A percentile compares a stretch with the other conserved stretches of the same genome.
phyloP scores from a whole-genome alignment of 371 early-diverging fungal genomes.

The Dentiscutata heterogama region DNA sequence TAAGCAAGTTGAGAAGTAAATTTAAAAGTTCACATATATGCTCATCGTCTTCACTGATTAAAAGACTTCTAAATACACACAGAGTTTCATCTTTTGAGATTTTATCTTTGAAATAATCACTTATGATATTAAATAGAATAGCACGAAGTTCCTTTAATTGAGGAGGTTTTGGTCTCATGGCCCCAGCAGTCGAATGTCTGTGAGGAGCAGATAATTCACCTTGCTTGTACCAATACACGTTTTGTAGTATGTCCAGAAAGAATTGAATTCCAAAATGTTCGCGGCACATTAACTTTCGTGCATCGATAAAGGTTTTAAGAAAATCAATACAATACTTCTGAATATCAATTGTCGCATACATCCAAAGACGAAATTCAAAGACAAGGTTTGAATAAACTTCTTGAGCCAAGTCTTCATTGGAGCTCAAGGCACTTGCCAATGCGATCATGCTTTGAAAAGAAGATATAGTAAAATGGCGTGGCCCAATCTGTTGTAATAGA shows the following conservation, averaged over 20 bases:
- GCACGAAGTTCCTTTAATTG: conserved; percentile 49
- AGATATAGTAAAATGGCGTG: conserved; percentile 52
- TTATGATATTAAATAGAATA: conserved; percentile 45
- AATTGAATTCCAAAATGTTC: conserved; percentile 54
- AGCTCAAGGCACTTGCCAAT: conserved; percentile 34
- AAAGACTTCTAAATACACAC: conserved; percentile 45
- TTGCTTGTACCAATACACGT: conserved; percentile 56
- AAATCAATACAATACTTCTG: conserved; percentile 59
- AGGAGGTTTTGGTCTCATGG: conserved; percentile 43
- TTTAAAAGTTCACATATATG: conserved; percentile 45
- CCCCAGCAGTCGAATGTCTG: conserved; percentile 46
- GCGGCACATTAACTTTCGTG: conserved; percentile 51
- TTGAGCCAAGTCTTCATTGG: conserved; percentile 41
- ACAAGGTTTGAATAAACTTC: conserved; percentile 52
- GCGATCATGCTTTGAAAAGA: conserved; percentile 52
- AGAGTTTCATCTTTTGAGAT: conserved; percentile 42
- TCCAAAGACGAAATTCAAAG: conserved; percentile 61
- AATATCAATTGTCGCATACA: conserved; percentile 49
- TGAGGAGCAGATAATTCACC: conserved; percentile 52
- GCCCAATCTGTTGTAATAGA: conserved; percentile 57
- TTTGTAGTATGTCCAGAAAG: conserved; percentile 57
- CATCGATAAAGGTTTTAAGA: conserved; percentile 50
- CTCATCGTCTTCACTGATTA: conserved; percentile 43
- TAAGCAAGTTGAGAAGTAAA: conserved; percentile 36
- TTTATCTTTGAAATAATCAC: conserved; percentile 32